A percentile compares a stretch with the other conserved stretches of the same genome.
These are phyloP conservation scores for Mortierella sp. DNA, from an alignment of 371 early-diverging fungal genomes.

Conservation along the genomic window DNA sequence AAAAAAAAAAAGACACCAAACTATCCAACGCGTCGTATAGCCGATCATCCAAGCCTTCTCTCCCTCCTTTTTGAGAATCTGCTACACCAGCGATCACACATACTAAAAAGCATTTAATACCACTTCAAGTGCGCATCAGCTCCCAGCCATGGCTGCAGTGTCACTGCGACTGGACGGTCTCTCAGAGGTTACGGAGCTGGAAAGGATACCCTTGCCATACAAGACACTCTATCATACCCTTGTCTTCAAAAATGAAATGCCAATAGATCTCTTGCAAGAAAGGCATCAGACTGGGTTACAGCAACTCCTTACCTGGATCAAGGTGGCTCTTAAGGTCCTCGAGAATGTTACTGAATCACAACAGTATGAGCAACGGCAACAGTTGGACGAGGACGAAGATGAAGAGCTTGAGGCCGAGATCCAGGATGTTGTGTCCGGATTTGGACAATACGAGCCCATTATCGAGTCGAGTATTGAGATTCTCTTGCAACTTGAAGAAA, in stretches of 20 bases:
- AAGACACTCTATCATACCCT: constrained; percentile 54
- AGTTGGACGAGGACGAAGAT: constrained; percentile 34
- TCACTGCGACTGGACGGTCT: constrained; percentile 46
- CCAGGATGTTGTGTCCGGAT: constrained; percentile 53
- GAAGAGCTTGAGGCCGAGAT: constrained; percentile 46
- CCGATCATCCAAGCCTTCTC: constrained; percentile 1
- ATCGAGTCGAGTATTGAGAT: constrained; percentile 55
- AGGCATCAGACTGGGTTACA: constrained; percentile 32
- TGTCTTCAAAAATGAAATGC: constrained; percentile 55
- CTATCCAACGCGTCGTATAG: constrained; percentile 1
- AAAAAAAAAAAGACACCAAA: not conserved
- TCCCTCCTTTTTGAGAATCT: constrained; percentile 1
- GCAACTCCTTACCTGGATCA: constrained; percentile 53
- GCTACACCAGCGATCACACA: constrained; percentile 8
- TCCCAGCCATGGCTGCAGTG: constrained; percentile 30
- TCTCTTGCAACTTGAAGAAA: constrained; percentile 45
- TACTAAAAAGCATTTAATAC: not conserved
- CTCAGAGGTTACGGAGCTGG: constrained; percentile 49
- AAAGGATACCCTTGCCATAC: constrained; percentile 53
- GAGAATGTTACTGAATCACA: constrained; percentile 21
- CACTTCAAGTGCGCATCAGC: not conserved
- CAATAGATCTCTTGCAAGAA: constrained; percentile 43
- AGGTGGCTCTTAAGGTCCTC: constrained; percentile 32
- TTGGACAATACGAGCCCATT: constrained; percentile 47
- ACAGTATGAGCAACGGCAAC: constrained; percentile 15